Evolutionary conservation across 805 yeast genomes (phyloP).

Genomic region (Candida ulmi): DNA sequence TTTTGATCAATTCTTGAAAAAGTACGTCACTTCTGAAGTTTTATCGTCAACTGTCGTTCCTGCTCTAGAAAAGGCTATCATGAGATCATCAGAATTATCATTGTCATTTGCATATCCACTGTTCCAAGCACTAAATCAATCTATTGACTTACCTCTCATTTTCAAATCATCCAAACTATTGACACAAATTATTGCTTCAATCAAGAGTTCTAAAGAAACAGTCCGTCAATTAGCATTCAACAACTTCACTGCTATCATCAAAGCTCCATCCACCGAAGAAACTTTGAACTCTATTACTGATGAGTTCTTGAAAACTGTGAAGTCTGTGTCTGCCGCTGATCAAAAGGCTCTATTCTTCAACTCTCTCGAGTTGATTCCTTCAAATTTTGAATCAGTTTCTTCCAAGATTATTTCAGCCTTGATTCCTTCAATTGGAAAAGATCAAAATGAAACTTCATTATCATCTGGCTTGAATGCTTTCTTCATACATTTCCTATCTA

Average conservation of each 20-base stretch:
- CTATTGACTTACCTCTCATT: slow-evolving; percentile 37
- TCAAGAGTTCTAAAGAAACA: slow-evolving; percentile 67
- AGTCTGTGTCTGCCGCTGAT: slow-evolving; percentile 57
- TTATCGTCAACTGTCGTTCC: slow-evolving; percentile 44
- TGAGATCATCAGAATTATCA: slow-evolving; percentile 74
- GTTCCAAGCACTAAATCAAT: slow-evolving; percentile 26
- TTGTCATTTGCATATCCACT: slow-evolving; percentile 53
- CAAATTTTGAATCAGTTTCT: slow-evolving; percentile 25
- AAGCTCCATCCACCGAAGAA: slow-evolving; percentile 26
- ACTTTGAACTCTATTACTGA: slow-evolving; percentile 34
- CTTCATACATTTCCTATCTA: slow-evolving; percentile 35
- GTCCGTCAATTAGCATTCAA: slow-evolving; percentile 36
- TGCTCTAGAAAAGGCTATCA: slow-evolving; percentile 62
- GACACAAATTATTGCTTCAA: slow-evolving; percentile 43
- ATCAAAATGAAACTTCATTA: slow-evolving; percentile 67
- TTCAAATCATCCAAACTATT: slow-evolving; percentile 43
- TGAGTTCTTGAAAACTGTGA: slow-evolving; percentile 52
- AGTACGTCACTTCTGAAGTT: slow-evolving; percentile 33
- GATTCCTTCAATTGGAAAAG: slow-evolving; percentile 56
- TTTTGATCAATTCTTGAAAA: slow-evolving; percentile 40
- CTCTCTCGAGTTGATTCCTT: slow-evolving; percentile 33
- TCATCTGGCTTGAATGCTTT: slow-evolving; percentile 43
- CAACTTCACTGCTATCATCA: slow-evolving; percentile 26
- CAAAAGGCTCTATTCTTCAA: slow-evolving; percentile 50
- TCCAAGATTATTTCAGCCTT: slow-evolving; percentile 37